Conservation (phyloP, 139 green algal species). For the Ulvella scutata region DNA sequence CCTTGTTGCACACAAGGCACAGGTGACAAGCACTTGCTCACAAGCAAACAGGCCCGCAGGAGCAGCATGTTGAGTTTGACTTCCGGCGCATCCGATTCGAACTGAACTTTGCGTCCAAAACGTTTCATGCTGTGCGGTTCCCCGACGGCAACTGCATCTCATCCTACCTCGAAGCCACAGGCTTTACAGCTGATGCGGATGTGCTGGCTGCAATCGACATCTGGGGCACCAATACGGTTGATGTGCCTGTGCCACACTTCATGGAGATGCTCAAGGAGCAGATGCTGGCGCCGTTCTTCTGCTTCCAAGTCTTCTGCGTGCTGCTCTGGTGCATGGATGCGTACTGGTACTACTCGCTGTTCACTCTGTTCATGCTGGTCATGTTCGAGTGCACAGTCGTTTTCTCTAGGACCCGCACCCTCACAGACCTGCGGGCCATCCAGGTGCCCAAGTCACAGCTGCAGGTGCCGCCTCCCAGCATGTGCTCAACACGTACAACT, state of each 20-base stretch:
- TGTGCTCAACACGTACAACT: neutral
- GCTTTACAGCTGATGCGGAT: neutral
- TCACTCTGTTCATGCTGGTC: conserved; percentile 95
- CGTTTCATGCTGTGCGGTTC: neutral
- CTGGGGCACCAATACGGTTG: conserved; percentile 52
- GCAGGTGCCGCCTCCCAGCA: conserved; percentile 9
- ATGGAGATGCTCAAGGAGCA: conserved; percentile 69
- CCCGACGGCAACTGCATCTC: conserved; percentile 12
- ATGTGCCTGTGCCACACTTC: conserved; percentile 63
- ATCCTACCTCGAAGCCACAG: conserved; percentile 12
- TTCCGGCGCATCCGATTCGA: neutral
- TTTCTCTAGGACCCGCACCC: conserved; percentile 63
- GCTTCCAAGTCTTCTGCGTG: conserved; percentile 94
- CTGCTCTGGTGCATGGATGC: conserved; percentile 86
- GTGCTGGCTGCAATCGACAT: conserved; percentile 25
- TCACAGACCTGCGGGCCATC: conserved; percentile 70
- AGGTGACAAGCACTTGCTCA: neutral
- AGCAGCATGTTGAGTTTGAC: neutral
- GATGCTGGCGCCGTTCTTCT: conserved; percentile 93
- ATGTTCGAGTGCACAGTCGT: conserved; percentile 96
- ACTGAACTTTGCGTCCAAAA: neutral
- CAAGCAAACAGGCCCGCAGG: neutral
- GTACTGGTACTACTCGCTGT: conserved; percentile 96
- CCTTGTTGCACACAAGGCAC: too few species aligned
- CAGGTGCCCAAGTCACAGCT: conserved; percentile 58